A percentile compares a stretch with the other conserved stretches of the same genome.
Conservation (phyloP, 1,284 basidiomycete species). For the Trametes pubescens region DNA sequence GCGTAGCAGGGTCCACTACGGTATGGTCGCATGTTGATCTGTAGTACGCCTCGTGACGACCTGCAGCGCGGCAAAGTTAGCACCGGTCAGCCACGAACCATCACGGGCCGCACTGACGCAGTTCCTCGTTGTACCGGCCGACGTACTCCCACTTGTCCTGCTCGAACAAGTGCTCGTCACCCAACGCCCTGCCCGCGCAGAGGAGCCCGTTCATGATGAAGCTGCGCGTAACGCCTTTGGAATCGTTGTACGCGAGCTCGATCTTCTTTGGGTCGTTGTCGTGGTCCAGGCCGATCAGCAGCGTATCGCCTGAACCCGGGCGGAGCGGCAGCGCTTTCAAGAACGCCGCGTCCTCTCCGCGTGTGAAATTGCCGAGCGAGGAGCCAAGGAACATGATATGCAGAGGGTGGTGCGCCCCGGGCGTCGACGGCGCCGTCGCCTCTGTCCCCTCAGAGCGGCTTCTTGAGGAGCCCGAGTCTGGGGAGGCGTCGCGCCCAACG, state of each 20-base stretch:
- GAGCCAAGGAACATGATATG: constrained; percentile 96
- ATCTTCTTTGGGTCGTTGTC: constrained; percentile 74
- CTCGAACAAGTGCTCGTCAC: constrained; percentile 68
- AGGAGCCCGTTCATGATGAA: constrained; percentile 95
- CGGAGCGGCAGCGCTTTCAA: constrained; percentile 83
- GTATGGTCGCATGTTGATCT: constrained; percentile 72
- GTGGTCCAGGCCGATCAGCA: constrained; percentile 88
- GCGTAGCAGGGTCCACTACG: constrained; percentile 59
- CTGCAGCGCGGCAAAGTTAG: constrained; percentile 47
- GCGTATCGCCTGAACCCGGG: constrained; percentile 72
- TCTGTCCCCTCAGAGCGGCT: constrained; percentile 39
- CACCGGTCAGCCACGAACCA: neutral
- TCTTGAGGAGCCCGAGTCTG: constrained; percentile 43
- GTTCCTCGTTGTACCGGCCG: constrained; percentile 74
- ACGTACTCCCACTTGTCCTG: constrained; percentile 86
- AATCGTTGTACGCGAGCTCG: constrained; percentile 87
- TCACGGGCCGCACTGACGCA: constrained; percentile 59
- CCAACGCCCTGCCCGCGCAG: constrained; percentile 66
- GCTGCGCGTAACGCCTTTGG: constrained; percentile 75
- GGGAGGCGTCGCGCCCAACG: constrained; percentile 42
- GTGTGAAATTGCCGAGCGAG: constrained; percentile 92
- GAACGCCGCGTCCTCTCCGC: constrained; percentile 78
- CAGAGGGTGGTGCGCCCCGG: constrained; percentile 57
- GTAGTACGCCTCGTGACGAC: constrained; percentile 89
- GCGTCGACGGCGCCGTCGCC: constrained; percentile 50